These are phyloP conservation scores for Casuarina cunninghamiana DNA, from an alignment of 306 rosid genomes.

Conservation along the genomic window DNA sequence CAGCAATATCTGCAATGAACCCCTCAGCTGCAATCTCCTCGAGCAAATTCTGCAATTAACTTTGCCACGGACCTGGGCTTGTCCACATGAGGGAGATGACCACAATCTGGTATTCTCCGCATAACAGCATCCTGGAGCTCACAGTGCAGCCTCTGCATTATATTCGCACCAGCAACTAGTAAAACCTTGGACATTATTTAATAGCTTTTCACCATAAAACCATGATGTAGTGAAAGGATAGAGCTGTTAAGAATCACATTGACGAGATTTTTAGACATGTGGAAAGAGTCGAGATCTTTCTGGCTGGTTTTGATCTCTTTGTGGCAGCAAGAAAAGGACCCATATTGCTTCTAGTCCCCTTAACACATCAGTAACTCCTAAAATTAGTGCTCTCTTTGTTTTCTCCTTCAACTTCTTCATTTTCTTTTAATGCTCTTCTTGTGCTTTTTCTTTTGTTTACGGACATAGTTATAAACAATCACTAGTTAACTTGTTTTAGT, in stretches of 20 bases:
- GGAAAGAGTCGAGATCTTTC: too few relatives aligned
- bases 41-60: constrained; percentile 38
- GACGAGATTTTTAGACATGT: too few relatives aligned
- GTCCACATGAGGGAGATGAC: constrained; percentile 64
- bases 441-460: too few relatives aligned
- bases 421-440: too few relatives aligned
- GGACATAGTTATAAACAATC: too few relatives aligned
- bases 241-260: not conserved
- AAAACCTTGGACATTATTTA: not conserved
- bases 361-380: too few relatives aligned
- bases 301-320: too few relatives aligned
- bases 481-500: too few relatives aligned
- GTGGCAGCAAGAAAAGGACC: too few relatives aligned
- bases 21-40: constrained; percentile 7
- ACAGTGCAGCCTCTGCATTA: constrained; percentile 48
- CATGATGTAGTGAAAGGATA: not conserved
- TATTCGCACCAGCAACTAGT: constrained; percentile 3
- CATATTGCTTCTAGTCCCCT: too few relatives aligned
- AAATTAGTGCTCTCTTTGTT: too few relatives aligned
- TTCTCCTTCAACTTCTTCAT: too few relatives aligned
- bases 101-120: constrained; percentile 35
- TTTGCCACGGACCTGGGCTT: constrained; percentile 35
- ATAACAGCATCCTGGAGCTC: constrained; percentile 43
- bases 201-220: not conserved
- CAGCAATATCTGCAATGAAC: not conserved